Conservation (phyloP, 2,329 filamentous ascomycete genomes). For the Pseudogymnoascus sp. region DNA sequence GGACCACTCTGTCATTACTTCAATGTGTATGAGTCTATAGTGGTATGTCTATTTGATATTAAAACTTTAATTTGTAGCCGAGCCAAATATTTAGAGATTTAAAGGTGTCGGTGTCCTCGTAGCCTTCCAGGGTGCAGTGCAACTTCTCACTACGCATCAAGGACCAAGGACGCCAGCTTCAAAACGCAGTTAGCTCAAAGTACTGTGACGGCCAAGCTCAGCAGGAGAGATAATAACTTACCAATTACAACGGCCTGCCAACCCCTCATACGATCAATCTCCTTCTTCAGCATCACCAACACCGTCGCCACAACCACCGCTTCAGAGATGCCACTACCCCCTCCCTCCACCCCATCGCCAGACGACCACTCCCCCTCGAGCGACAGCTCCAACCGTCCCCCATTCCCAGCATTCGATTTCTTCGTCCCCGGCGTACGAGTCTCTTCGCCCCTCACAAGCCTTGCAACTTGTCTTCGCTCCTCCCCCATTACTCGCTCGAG, state of each 20-base stretch:
- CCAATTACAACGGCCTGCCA: conserved; percentile 42
- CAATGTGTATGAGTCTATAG: too few species aligned
- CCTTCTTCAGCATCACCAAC: conserved; percentile 56
- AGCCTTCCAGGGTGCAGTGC: too few species aligned
- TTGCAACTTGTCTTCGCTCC: conserved; percentile 30
- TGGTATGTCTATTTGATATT: too few species aligned
- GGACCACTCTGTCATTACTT: neutral
- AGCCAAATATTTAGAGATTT: neutral
- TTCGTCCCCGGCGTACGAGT: conserved; percentile 35
- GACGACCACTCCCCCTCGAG: conserved; percentile 29
- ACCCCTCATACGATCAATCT: conserved; percentile 48
- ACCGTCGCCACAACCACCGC: conserved; percentile 48
- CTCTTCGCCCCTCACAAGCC: conserved; percentile 35
- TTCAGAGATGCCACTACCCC: conserved; percentile 34
- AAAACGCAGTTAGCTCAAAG: neutral
- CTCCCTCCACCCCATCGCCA: conserved; percentile 27
- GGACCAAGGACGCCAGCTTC: neutral
- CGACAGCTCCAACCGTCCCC: conserved; percentile 40
- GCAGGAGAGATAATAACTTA: conserved; percentile 5
- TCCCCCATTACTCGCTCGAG: conserved; percentile 37
- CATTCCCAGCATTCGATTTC: conserved; percentile 39
- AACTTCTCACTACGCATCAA: neutral
- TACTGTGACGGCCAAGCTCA: neutral
- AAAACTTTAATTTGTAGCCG: neutral
- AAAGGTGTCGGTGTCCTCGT: too few species aligned